Percentiles rank a stretch among this genome's conserved stretches.
These are phyloP conservation scores for Colletotrichum magnum DNA, from an alignment of 2,329 filamentous ascomycete species.

Conservation along the genomic window DNA sequence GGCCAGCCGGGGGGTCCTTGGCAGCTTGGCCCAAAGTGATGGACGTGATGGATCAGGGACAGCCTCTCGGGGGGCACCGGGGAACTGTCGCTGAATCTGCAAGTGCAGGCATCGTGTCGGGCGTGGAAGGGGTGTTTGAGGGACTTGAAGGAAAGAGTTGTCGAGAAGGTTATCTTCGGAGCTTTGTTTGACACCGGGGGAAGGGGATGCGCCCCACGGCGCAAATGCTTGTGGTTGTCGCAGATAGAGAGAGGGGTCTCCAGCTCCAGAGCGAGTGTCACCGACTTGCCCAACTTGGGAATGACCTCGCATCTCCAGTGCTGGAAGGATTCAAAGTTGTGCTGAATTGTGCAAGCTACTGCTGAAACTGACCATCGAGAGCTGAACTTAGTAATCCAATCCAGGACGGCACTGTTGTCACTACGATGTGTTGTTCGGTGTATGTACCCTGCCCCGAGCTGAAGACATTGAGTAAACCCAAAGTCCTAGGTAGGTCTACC, in stretches of 20 bases:
- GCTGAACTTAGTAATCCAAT: slow-evolving; percentile 10
- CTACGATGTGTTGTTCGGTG: no score
- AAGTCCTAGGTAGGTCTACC: no score
- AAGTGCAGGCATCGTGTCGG: slow-evolving; percentile 26
- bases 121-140: background rate
- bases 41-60: background rate
- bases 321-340: background rate
- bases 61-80: slow-evolving; percentile 11
- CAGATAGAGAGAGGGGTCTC: slow-evolving; percentile 26
- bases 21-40: slow-evolving; percentile 2
- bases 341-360: slow-evolving; percentile 14
- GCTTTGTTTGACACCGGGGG: slow-evolving; percentile 28
- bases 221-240: slow-evolving; percentile 21
- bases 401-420: background rate
- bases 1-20: slow-evolving; percentile 13
- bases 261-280: slow-evolving; percentile 2
- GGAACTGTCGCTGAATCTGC: slow-evolving; percentile 25
- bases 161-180: slow-evolving; percentile 37
- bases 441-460: no score
- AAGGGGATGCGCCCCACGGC: background rate
- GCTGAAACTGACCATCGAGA: background rate
- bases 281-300: slow-evolving; percentile 19
- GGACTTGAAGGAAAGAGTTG: slow-evolving; percentile 9
- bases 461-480: no score
- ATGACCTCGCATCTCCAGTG: slow-evolving; percentile 19